A percentile compares a stretch with the other conserved stretches of the same genome.
These are phyloP conservation scores for Septoria linicola DNA, from an alignment of 2,329 filamentous ascomycete species.

Conservation along the genomic window DNA sequence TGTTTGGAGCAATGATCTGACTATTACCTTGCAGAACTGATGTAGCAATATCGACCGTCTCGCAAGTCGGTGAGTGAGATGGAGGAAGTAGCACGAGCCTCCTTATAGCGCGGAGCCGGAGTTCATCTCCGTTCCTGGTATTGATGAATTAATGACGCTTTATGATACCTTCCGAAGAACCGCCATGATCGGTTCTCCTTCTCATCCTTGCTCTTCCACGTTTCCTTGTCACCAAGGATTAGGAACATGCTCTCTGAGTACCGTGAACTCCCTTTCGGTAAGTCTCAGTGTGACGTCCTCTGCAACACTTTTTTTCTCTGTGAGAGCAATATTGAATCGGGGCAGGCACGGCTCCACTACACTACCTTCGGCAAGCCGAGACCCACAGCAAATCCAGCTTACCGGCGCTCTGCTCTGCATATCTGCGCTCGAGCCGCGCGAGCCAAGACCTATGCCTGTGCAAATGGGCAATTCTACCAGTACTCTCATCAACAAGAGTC, in stretches of 20 bases:
- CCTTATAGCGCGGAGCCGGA: not conserved
- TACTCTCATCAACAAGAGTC: not conserved
- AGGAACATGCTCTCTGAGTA: not conserved
- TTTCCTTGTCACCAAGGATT: slow-evolving; percentile 3
- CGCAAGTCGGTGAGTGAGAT: too few species aligned
- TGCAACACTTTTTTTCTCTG: too few species aligned
- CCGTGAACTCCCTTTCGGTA: not conserved
- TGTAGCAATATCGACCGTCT: too few species aligned
- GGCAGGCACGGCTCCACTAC: not conserved
- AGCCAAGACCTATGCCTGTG: not conserved
- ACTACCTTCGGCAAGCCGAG: not conserved
- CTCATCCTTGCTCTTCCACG: not conserved
- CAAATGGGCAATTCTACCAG: slow-evolving; percentile 11
- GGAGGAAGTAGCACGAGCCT: not conserved
- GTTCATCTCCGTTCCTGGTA: not conserved
- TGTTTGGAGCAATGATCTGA: slow-evolving; percentile 21
- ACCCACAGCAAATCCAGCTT: not conserved
- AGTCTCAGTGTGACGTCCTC: too few species aligned
- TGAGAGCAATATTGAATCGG: too few species aligned
- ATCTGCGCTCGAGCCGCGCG: not conserved
- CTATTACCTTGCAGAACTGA: slow-evolving; percentile 7
- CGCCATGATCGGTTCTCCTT: slow-evolving; percentile 5
- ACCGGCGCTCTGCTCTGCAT: too few species aligned
- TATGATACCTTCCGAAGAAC: slow-evolving; percentile 5
- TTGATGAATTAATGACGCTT: not conserved